These are phyloP conservation scores for Claviceps capensis DNA, from an alignment of 2,329 filamentous ascomycete genomes.

Conservation along the genomic window DNA sequence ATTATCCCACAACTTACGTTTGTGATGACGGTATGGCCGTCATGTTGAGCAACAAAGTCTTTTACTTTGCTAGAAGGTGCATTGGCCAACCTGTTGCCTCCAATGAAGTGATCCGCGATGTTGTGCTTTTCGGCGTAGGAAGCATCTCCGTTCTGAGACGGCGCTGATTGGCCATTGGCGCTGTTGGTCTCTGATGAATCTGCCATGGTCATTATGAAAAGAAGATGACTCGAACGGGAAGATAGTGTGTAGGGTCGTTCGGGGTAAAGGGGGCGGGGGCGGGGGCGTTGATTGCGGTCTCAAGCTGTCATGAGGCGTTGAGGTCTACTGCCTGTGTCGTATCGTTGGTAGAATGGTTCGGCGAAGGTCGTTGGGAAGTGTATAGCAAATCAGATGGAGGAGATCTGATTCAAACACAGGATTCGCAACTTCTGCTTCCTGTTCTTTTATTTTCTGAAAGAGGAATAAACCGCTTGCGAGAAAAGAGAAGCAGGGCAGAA, in stretches of 20 bases:
- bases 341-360: background rate
- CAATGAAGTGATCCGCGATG: slow-evolving; percentile 87
- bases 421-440: background rate
- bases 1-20: slow-evolving; percentile 50
- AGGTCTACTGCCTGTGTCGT: background rate
- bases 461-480: slow-evolving; percentile 2
- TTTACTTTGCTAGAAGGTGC: slow-evolving; percentile 79
- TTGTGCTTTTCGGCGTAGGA: slow-evolving; percentile 71
- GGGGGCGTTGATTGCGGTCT: background rate
- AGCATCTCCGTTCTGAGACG: slow-evolving; percentile 41
- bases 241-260: background rate
- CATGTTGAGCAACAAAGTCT: slow-evolving; percentile 82
- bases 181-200: slow-evolving; percentile 27
- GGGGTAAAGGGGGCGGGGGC: background rate
- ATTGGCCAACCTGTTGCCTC: slow-evolving; percentile 74
- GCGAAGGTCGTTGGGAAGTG: slow-evolving; percentile 1
- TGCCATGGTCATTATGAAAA: slow-evolving; percentile 27
- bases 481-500: background rate
- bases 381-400: background rate
- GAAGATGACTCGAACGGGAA: background rate
- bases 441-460: background rate
- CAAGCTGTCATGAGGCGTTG: slow-evolving; percentile 1
- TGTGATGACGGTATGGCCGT: slow-evolving; percentile 95
- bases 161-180: slow-evolving; percentile 34
- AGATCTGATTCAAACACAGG: background rate